These are phyloP conservation scores for Raddia guianensis DNA, from an alignment of 176 grass and related monocot species.

Conservation along the genomic window DNA sequence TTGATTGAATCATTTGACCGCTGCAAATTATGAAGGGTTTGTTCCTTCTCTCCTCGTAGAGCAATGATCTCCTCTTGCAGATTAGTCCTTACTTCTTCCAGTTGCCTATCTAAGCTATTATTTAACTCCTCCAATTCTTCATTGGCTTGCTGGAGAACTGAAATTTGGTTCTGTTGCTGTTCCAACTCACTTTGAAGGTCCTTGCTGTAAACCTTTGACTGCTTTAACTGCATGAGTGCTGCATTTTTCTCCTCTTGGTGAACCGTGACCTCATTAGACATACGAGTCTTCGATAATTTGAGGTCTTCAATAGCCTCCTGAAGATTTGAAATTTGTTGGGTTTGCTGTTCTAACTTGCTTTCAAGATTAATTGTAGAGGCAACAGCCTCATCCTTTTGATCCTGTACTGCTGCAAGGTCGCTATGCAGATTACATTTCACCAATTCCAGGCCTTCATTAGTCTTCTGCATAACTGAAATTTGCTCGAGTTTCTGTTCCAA, in stretches of 20 bases:
- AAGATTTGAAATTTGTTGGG: conserved; percentile 51
- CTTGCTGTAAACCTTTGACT: conserved; percentile 35
- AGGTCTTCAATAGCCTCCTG: conserved; percentile 44
- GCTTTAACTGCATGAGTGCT: conserved; percentile 38
- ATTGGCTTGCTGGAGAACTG: conserved; percentile 43
- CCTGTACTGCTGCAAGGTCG: conserved; percentile 39
- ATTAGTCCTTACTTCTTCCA: conserved; percentile 44
- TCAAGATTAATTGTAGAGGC: conserved; percentile 47
- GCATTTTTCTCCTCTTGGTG: conserved; percentile 45
- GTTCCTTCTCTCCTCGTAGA: conserved; percentile 45
- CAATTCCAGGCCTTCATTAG: conserved; percentile 37
- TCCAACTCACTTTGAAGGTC: conserved; percentile 49
- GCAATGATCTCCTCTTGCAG: conserved; percentile 34
- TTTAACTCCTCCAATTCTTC: conserved; percentile 46
- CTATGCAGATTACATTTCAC: conserved; percentile 43
- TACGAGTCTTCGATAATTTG: conserved; percentile 34
- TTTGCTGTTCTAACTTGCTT: conserved; percentile 54
- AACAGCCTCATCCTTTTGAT: conserved; percentile 43
- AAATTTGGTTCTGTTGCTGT: conserved; percentile 43
- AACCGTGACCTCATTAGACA: conserved; percentile 40
- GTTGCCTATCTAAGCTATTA: conserved; percentile 44
- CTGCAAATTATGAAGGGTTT: conserved; percentile 29
- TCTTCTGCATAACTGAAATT: conserved; percentile 45
- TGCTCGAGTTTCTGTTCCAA: conserved; percentile 43
- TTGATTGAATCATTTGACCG: conserved; percentile 42